Evolutionary conservation across 768 basidiomycete genomes (phyloP).

Genomic region (Russula virescens): DNA sequence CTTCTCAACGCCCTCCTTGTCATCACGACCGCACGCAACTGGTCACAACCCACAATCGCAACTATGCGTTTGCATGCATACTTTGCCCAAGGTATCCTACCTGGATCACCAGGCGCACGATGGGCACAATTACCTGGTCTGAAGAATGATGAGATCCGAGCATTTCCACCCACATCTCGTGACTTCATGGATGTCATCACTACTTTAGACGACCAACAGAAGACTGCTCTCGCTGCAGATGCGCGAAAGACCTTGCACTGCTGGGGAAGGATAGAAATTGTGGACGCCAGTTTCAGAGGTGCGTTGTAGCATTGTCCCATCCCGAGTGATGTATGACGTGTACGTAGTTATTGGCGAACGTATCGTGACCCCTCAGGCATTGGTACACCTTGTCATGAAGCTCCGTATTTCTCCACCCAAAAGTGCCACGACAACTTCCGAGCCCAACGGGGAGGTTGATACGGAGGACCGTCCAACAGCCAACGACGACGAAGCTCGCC

Average conservation of each 20-base stretch:
- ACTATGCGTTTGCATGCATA: constrained; percentile 80
- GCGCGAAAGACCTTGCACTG: constrained; percentile 59
- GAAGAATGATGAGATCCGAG: constrained; percentile 44
- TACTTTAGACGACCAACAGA: constrained; percentile 47
- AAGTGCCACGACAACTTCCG: constrained; percentile 16
- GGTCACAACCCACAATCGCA: constrained; percentile 74
- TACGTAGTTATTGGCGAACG: constrained; percentile 82
- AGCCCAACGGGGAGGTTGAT: constrained; percentile 30
- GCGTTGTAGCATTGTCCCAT: constrained; percentile 15
- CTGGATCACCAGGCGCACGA: constrained; percentile 39
- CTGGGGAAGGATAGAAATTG: constrained; percentile 75
- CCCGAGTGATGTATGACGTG: neutral
- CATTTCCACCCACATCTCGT: constrained; percentile 36
- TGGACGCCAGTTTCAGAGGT: constrained; percentile 86
- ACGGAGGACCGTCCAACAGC: constrained; percentile 42
- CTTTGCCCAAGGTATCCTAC: constrained; percentile 76
- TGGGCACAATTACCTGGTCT: constrained; percentile 81
- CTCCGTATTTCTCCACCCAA: constrained; percentile 61
- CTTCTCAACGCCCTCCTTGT: constrained; percentile 77
- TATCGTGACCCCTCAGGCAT: constrained; percentile 77
- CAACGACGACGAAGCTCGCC: constrained; percentile 39
- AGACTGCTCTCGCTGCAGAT: constrained; percentile 44
- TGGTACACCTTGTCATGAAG: constrained; percentile 83
- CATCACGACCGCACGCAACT: constrained; percentile 80
- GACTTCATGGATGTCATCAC: constrained; percentile 41